Conservation (phyloP, 2,329 filamentous ascomycete species). For the Penicillium sclerotigenum region DNA sequence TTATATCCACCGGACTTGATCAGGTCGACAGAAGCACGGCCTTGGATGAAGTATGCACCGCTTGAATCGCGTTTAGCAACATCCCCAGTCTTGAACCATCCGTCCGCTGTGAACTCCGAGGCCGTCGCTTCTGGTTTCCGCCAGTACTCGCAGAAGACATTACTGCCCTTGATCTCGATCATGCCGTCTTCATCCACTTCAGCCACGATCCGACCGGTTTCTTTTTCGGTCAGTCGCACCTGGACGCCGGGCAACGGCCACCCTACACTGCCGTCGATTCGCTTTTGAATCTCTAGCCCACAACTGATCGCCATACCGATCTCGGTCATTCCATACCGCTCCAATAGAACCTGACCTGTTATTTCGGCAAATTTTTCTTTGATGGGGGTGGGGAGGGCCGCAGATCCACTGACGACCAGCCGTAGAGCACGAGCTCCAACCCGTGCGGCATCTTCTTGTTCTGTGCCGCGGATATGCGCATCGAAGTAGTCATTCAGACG, state of each 20-base stretch:
- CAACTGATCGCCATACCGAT: slow-evolving; percentile 51
- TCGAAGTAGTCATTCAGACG: slow-evolving; percentile 48
- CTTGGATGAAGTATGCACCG: slow-evolving; percentile 53
- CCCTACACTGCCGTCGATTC: slow-evolving; percentile 50
- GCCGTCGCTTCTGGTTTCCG: slow-evolving; percentile 46
- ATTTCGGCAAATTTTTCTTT: slow-evolving; percentile 43
- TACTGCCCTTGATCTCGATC: slow-evolving; percentile 44
- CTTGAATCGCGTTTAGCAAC: slow-evolving; percentile 36
- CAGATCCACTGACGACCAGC: slow-evolving; percentile 43
- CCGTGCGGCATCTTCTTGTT: slow-evolving; percentile 32
- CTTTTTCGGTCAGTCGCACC: slow-evolving; percentile 45
- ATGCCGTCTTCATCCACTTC: slow-evolving; percentile 39
- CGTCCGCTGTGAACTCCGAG: slow-evolving; percentile 47
- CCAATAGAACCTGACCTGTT: slow-evolving; percentile 43
- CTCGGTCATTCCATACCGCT: slow-evolving; percentile 52
- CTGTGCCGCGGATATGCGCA: slow-evolving; percentile 36
- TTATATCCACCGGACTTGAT: slow-evolving; percentile 58
- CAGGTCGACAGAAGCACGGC: slow-evolving; percentile 52
- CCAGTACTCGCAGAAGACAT: slow-evolving; percentile 45
- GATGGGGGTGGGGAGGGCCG: slow-evolving; percentile 43
- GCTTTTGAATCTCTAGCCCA: slow-evolving; percentile 38
- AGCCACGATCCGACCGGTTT: slow-evolving; percentile 34
- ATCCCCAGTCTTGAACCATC: slow-evolving; percentile 52
- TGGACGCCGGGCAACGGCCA: slow-evolving; percentile 49
- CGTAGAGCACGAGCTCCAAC: slow-evolving; percentile 36